Conservation (phyloP, 371 early-diverging fungal genomes). For the Circinella umbellata region DNA sequence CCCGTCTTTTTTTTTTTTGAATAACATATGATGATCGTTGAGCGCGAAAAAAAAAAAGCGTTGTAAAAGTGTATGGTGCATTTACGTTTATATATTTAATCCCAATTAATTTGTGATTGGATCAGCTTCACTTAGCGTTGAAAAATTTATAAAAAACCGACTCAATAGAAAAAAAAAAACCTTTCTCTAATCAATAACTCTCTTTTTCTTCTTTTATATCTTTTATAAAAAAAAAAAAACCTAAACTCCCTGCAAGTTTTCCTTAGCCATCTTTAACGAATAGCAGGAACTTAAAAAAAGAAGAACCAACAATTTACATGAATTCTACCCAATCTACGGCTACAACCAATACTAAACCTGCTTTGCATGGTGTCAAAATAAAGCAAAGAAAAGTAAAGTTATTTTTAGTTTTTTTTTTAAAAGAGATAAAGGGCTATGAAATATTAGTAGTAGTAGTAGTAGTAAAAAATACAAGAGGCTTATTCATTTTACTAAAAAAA, state of each 20-base stretch:
- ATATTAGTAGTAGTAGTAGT: not conserved
- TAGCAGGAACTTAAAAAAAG: constrained; percentile 14
- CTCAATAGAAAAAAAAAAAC: no score
- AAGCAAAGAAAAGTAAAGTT: constrained; percentile 73
- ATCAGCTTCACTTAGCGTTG: no score
- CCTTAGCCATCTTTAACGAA: constrained; percentile 10
- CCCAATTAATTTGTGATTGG: not conserved
- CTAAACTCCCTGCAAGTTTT: not conserved
- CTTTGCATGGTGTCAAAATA: constrained; percentile 84
- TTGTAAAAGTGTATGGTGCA: not conserved
- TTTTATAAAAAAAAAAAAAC: not conserved
- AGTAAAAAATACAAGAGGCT: no score
- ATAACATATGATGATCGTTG: no score
- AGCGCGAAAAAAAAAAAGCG: no score
- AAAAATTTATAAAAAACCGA: no score
- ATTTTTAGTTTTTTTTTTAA: not conserved
- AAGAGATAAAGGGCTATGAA: constrained; percentile 3
- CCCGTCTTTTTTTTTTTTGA: no score
- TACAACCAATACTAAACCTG: constrained; percentile 62
- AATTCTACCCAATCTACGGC: constrained; percentile 63
- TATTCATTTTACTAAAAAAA: no score
- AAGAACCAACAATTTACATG: constrained; percentile 42
- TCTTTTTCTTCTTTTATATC: not conserved
- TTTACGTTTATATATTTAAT: not conserved
- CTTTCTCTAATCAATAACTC: no score